Evolutionary conservation across 768 basidiomycete genomes (phyloP), one percentile per base, ranked within the genome.

Genomic region (Boletus rex-veris): DNA sequence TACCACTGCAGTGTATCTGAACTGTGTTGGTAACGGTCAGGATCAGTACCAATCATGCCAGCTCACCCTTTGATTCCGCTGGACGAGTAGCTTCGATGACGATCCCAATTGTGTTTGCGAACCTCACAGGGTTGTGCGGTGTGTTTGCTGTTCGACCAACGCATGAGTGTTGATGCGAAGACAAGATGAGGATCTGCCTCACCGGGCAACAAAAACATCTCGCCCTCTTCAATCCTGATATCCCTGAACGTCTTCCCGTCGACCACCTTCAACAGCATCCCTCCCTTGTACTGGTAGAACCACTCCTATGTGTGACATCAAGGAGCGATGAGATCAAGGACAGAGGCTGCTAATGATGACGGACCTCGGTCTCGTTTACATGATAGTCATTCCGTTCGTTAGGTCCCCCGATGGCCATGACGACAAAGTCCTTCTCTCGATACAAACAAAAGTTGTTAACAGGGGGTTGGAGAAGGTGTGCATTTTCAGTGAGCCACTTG

Each of bases 341-440:
- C 7, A 11, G 16, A 6, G 26, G 15, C n/a, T 8, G 12, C 24
- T 28, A 8, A 31, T 2, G 16, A 15, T 15, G 7, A 55, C 75
- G 42, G 45, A 87, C 89, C 79, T 97, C 93, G 1, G 95, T 98
- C 73, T 97, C 85, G 68, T 98, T 98, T 40, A 97, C 74, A 70
- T 98, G 96, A 65, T 93, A 98, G 71, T 97, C 95, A 49, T 89
- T 89, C 37, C 96, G 77, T 67, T 92, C 85, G 67, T 99, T 99
- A 0, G 96, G 96, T 0, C 96, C 97, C 9, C 97, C 95, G 21
- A 98, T 85, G 7, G 81, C 91, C 96, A 99, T 98, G n/a, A 96
- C 85, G 40, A 90, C 81, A 64, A 88, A 96, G 68, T 98, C 94
- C 26, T 78, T 77, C 36, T 91, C 92, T 48, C 82, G 79, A 69